Evolutionary conservation across 495 filamentous ascomycete species (phyloP).

Genomic region (Tetracladium marchalianum): DNA sequence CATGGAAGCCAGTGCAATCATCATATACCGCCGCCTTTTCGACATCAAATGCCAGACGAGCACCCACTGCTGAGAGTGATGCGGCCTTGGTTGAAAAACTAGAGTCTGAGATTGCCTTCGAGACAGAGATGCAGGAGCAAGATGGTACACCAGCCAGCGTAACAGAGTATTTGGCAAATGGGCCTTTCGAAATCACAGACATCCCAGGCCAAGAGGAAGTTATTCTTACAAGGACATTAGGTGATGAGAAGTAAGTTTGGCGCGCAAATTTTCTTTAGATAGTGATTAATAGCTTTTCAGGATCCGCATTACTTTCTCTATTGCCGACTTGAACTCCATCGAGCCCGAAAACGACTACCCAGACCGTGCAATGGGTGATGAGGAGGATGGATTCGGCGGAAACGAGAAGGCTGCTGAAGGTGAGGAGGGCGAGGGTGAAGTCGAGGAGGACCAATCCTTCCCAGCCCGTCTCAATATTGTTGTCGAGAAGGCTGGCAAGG

Average conservation of each 20-base stretch:
- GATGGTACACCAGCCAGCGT: conserved; percentile 51
- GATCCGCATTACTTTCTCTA: conserved; percentile 87
- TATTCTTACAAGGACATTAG: conserved; percentile 68
- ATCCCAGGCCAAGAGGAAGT: conserved; percentile 79
- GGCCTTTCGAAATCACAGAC: conserved; percentile 65
- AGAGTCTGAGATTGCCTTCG: conserved; percentile 62
- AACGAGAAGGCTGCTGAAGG: conserved; percentile 14
- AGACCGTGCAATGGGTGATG: conserved; percentile 33
- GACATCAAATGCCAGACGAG: conserved; percentile 48
- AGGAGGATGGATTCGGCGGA: conserved; percentile 13
- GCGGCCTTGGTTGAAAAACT: conserved; percentile 69
- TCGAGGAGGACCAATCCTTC: conserved; percentile 48
- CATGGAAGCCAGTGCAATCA: conserved; percentile 39
- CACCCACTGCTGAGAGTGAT: conserved; percentile 56
- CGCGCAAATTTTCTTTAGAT: background rate
- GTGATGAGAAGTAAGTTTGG: conserved; percentile 69
- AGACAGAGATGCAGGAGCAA: conserved; percentile 45
- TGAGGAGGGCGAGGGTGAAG: conserved; percentile 27
- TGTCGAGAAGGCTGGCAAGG: conserved; percentile 72
- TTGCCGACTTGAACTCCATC: conserved; percentile 75
- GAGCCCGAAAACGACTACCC: conserved; percentile 50
- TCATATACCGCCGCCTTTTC: conserved; percentile 64
- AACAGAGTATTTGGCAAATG: conserved; percentile 64
- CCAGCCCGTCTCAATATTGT: conserved; percentile 78
- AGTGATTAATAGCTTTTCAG: conserved; percentile 33